Evolutionary conservation across 352 stramenopile genomes (phyloP).

Genomic region (Saprolegnia parasitica): DNA sequence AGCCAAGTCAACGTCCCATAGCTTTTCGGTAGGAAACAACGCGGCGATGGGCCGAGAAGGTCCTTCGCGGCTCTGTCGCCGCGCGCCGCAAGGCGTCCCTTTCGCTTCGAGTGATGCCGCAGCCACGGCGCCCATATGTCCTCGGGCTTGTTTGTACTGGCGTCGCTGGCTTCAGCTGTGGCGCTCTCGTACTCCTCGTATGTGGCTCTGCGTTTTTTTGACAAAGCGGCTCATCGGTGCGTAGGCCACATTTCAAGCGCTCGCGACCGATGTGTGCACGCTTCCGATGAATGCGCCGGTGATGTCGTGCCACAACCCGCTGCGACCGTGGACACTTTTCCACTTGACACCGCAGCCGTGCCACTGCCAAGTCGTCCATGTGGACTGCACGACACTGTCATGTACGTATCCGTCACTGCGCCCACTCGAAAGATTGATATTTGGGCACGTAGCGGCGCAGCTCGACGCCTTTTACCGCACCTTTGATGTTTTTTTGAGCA

Average conservation of each 20-base stretch:
- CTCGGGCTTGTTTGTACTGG: neutral
- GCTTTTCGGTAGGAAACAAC: neutral
- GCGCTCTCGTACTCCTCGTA: neutral
- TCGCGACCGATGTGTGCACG: neutral
- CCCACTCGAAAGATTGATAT: neutral
- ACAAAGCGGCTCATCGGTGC: neutral
- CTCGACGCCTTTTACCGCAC: neutral
- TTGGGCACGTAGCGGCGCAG: neutral
- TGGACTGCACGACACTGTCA: neutral
- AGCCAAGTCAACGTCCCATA: no score
- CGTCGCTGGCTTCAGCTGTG: neutral
- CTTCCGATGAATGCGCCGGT: neutral
- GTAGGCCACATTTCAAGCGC: neutral
- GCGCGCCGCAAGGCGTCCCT: no score
- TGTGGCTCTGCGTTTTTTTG: neutral
- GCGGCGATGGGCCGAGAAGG: neutral
- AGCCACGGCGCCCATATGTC: neutral
- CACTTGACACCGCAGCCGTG: neutral
- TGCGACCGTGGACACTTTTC: neutral
- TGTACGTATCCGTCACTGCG: no score
- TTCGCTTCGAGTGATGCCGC: no score
- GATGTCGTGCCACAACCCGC: neutral
- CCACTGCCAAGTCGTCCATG: neutral
- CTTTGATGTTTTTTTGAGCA: neutral
- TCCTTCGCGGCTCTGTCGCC: neutral